Evolutionary conservation across 495 filamentous ascomycete species (phyloP).

Genomic region (Hyaloscypha finlandica): DNA sequence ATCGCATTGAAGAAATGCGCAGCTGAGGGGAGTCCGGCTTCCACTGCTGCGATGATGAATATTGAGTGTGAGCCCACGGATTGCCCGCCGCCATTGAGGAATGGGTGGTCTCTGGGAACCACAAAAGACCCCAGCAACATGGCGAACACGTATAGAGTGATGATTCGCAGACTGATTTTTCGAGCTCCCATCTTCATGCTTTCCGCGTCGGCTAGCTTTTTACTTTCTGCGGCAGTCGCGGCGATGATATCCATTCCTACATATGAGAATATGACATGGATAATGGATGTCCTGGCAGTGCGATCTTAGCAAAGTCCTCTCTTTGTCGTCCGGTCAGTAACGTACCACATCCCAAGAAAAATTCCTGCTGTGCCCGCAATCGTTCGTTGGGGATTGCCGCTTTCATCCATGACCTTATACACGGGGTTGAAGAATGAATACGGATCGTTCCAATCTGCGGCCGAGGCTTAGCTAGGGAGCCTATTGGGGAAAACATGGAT

Average conservation of each 20-base stretch:
- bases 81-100: conserved; percentile 44
- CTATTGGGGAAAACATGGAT: conserved; percentile 1
- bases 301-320: not conserved
- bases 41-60: conserved; percentile 49
- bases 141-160: conserved; percentile 45
- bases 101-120: conserved; percentile 47
- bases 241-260: conserved; percentile 51
- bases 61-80: conserved; percentile 43
- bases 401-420: conserved; percentile 34
- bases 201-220: conserved; percentile 45
- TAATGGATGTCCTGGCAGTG: conserved; percentile 43
- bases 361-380: conserved; percentile 32
- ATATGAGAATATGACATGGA: conserved; percentile 46
- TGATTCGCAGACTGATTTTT: conserved; percentile 48
- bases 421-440: conserved; percentile 40
- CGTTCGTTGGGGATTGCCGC: conserved; percentile 25
- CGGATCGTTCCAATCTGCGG: conserved; percentile 38
- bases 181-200: conserved; percentile 52
- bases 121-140: conserved; percentile 46
- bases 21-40: conserved; percentile 41
- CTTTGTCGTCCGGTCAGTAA: not conserved
- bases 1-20: conserved; percentile 51
- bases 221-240: conserved; percentile 50
- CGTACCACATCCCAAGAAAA: conserved; percentile 39
- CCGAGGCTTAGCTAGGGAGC: not conserved